Evolutionary conservation across 2,329 filamentous ascomycete genomes (phyloP).

Genomic region (Arthroderma sp.): DNA sequence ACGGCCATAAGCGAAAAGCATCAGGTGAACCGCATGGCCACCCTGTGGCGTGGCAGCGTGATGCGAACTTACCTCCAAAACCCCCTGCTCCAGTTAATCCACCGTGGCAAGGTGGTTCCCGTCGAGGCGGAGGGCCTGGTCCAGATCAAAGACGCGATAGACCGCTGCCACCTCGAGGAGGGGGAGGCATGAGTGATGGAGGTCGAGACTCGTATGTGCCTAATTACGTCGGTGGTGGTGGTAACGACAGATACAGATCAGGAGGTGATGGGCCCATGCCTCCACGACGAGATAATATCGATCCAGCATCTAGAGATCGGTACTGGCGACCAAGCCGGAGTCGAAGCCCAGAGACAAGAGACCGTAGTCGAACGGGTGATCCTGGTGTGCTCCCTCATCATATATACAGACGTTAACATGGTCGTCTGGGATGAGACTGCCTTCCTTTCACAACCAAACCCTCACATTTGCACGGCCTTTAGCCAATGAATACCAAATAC

Average conservation of each 20-base stretch:
- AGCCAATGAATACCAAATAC: neutral
- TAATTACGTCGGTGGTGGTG: conserved; percentile 20
- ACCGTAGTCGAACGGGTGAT: conserved; percentile 9
- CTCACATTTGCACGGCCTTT: no score
- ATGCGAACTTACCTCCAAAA: conserved; percentile 28
- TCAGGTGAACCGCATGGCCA: conserved; percentile 18
- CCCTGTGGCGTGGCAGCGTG: conserved; percentile 21
- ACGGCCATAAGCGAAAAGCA: conserved; percentile 15
- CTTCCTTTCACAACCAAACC: neutral
- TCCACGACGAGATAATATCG: conserved; percentile 10
- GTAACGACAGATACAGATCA: conserved; percentile 8
- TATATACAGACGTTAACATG: conserved; percentile 10
- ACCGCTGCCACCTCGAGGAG: conserved; percentile 16
- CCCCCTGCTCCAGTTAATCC: conserved; percentile 23
- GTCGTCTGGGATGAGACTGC: neutral
- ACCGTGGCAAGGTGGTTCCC: conserved; percentile 20
- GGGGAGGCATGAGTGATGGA: conserved; percentile 15
- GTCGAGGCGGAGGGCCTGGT: conserved; percentile 19
- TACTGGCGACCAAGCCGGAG: conserved; percentile 11
- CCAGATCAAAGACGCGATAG: conserved; percentile 18
- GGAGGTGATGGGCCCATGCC: conserved; percentile 2
- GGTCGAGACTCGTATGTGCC: conserved; percentile 30
- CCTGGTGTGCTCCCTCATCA: conserved; percentile 8
- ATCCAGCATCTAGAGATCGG: conserved; percentile 7
- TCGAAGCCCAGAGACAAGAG: conserved; percentile 10